A percentile compares a stretch with the other conserved stretches of the same genome.
phyloP scores from a whole-genome alignment of 2,329 filamentous ascomycete species.

The Fusarium sulawesiense region DNA sequence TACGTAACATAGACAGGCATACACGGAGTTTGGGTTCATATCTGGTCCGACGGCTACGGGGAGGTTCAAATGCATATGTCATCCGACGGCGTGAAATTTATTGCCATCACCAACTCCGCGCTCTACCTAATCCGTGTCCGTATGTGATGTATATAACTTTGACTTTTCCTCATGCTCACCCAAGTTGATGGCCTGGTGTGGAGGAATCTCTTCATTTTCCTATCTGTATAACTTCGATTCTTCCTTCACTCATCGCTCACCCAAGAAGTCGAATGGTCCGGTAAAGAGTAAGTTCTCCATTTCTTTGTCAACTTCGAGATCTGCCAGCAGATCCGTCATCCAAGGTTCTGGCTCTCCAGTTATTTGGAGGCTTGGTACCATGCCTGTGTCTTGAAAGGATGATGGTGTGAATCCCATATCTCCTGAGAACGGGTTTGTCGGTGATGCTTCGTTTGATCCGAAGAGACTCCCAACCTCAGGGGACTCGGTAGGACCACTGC shows the following conservation, averaged over 20 bases:
- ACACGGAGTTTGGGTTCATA: slow-evolving; percentile 35
- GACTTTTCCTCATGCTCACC: slow-evolving; percentile 6
- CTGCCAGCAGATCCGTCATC: slow-evolving; percentile 32
- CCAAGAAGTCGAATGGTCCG: slow-evolving; percentile 39
- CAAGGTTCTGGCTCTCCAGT: slow-evolving; percentile 29
- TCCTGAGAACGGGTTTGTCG: slow-evolving; percentile 5
- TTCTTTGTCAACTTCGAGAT: slow-evolving; percentile 31
- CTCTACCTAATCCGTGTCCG: slow-evolving; percentile 29
- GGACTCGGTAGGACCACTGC: slow-evolving; percentile 22
- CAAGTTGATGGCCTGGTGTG: slow-evolving; percentile 39
- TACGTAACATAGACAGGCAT: slow-evolving; percentile 37
- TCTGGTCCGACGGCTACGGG: slow-evolving; percentile 16
- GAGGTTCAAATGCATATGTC: neutral
- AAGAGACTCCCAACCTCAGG: slow-evolving; percentile 33
- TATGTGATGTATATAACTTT: slow-evolving; percentile 2
- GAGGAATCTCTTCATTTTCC: slow-evolving; percentile 27
- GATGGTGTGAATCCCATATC: slow-evolving; percentile 24
- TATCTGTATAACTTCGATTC: too few relatives aligned
- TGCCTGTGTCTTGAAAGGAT: slow-evolving; percentile 10
- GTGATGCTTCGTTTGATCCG: slow-evolving; percentile 30
- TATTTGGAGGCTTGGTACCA: slow-evolving; percentile 32
- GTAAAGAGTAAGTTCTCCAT: slow-evolving; percentile 38
- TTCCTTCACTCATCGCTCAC: slow-evolving; percentile 10
- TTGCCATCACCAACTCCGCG: slow-evolving; percentile 19
- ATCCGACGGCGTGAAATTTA: slow-evolving; percentile 11